A percentile compares a stretch with the other conserved stretches of the same genome.
phyloP scores from a whole-genome alignment of 139 green algal species.

The Ostreobium quekettii region DNA sequence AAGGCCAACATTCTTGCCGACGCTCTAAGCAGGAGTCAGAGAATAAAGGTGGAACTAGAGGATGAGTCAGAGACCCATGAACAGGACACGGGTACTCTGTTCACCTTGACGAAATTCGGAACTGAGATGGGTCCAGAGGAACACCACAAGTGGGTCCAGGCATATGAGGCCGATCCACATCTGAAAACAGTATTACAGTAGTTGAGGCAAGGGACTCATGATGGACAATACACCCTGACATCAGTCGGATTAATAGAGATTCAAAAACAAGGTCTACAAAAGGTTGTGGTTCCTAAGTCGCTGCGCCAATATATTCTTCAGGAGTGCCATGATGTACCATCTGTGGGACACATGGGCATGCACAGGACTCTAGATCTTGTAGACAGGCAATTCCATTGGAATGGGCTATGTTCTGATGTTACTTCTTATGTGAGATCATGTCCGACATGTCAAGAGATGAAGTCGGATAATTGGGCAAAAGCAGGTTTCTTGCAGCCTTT shows the following conservation, averaged over 20 bases:
- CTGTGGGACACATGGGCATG: constrained; percentile 1
- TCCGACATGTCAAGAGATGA: constrained; percentile 19
- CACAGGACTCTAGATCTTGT: constrained; percentile 3
- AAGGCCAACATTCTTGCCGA: constrained; percentile 4
- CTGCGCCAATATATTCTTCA: background rate
- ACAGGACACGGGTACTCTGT: background rate
- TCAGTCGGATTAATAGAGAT: background rate
- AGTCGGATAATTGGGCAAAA: background rate
- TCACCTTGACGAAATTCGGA: constrained; percentile 1
- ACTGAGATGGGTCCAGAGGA: background rate
- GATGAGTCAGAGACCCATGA: background rate
- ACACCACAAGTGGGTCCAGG: constrained; percentile 1
- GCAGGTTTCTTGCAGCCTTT: constrained; percentile 37
- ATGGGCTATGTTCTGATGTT: background rate
- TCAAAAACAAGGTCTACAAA: background rate
- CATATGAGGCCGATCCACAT: background rate
- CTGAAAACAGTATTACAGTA: background rate
- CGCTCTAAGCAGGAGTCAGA: background rate
- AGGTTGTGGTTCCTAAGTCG: background rate
- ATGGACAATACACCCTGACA: background rate
- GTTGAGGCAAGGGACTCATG: background rate
- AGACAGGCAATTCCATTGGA: background rate
- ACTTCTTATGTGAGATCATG: background rate
- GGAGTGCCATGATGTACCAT: background rate
- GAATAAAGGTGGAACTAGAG: background rate